These are phyloP conservation scores for Gastrodia elata DNA, from an alignment of 106 monocot species.

Conservation along the genomic window DNA sequence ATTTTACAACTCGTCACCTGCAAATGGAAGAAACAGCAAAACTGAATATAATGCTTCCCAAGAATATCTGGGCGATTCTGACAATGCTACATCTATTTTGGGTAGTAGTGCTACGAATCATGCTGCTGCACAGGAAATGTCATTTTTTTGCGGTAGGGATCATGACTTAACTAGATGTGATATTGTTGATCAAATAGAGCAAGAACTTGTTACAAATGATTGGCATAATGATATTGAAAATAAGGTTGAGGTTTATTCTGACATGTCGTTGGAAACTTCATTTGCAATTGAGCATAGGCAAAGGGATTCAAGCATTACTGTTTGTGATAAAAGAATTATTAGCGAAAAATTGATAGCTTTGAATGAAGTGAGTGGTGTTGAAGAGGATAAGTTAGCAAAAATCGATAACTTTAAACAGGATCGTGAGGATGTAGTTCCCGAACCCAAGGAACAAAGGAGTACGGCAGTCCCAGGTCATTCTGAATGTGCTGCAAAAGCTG, in stretches of 20 bases:
- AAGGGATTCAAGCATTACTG: neutral
- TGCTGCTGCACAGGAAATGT: neutral
- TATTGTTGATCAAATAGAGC: neutral
- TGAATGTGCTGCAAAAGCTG: neutral
- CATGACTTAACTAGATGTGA: neutral
- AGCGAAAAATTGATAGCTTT: slow-evolving; percentile 18
- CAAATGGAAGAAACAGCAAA: slow-evolving; percentile 6
- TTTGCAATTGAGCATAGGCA: slow-evolving; percentile 5
- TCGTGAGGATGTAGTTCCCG: slow-evolving; percentile 9
- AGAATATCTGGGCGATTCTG: neutral
- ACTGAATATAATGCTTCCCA: slow-evolving; percentile 14
- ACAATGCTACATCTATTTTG: slow-evolving; percentile 8
- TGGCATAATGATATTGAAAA: neutral
- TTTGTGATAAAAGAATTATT: slow-evolving; percentile 21
- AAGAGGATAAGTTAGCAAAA: slow-evolving; percentile 36
- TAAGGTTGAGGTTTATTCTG: slow-evolving; percentile 11
- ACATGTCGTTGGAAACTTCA: slow-evolving; percentile 13
- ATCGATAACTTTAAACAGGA: slow-evolving; percentile 18
- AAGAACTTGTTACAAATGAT: neutral
- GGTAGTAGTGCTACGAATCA: neutral
- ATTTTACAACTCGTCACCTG: slow-evolving; percentile 2
- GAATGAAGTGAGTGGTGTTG: slow-evolving; percentile 13
- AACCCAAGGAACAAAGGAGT: slow-evolving; percentile 17
- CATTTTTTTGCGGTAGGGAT: slow-evolving; percentile 1
- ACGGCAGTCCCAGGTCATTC: slow-evolving; percentile 6